These are phyloP conservation scores for Pyricularia grisea DNA, from an alignment of 2,329 filamentous ascomycete species.

Conservation along the genomic window DNA sequence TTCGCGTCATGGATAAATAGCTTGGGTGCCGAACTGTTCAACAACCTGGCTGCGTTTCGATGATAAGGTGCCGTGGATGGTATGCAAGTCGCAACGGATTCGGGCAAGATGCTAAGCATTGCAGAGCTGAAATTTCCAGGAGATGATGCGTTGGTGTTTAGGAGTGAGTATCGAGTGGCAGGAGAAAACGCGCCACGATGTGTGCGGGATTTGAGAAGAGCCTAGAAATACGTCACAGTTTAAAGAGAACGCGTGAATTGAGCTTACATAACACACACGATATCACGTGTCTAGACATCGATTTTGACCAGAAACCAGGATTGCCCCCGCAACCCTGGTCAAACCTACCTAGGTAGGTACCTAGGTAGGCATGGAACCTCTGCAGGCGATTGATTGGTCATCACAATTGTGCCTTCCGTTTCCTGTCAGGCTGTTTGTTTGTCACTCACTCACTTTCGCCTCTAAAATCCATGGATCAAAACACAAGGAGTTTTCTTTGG, in stretches of 20 bases:
- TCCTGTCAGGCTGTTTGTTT: not conserved
- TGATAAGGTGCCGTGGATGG: not conserved
- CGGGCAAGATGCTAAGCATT: conserved; percentile 13
- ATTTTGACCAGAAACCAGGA: not conserved
- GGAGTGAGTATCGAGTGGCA: conserved; percentile 4
- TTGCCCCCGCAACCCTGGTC: not conserved
- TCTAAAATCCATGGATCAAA: not conserved
- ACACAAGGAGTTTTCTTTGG: no score
- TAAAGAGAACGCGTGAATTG: not conserved
- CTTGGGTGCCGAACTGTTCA: not conserved
- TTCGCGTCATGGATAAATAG: not conserved
- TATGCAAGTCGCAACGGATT: conserved; percentile 1
- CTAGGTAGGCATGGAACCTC: not conserved
- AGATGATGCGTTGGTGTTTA: conserved; percentile 5
- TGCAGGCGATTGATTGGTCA: not conserved
- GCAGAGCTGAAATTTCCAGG: conserved; percentile 10
- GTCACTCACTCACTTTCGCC: not conserved
- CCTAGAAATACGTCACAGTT: not conserved
- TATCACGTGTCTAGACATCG: not conserved
- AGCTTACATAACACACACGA: not conserved
- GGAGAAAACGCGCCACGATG: conserved; percentile 3
- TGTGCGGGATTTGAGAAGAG: not conserved
- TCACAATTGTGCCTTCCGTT: not conserved
- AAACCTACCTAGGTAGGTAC: no score
- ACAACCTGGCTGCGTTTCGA: not conserved